A percentile compares a stretch with the other conserved stretches of the same genome.
These are phyloP conservation scores for Stagonosporopsis rhizophila DNA, from an alignment of 2,329 filamentous ascomycete species.

Conservation along the genomic window DNA sequence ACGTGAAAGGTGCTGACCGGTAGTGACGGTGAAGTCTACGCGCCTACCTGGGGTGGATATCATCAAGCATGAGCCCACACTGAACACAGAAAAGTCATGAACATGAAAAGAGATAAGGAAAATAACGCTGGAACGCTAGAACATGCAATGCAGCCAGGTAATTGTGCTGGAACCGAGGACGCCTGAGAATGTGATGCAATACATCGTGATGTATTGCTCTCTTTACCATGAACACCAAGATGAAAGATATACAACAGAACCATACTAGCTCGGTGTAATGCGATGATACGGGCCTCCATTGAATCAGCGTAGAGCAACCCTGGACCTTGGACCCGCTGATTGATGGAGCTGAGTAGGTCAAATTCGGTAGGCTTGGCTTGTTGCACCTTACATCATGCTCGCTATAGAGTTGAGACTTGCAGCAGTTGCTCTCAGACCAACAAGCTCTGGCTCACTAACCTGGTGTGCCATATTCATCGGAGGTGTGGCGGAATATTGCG, in stretches of 20 bases:
- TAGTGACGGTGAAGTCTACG: not conserved
- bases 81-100: not conserved
- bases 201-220: not conserved
- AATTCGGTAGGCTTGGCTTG: not conserved
- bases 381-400: conserved; percentile 41
- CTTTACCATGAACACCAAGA: not conserved
- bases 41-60: not conserved
- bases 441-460: conserved; percentile 46
- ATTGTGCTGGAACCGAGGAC: not conserved
- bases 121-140: conserved; percentile 9
- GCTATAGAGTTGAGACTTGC: conserved; percentile 45
- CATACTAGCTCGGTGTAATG: not conserved
- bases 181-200: not conserved
- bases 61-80: conserved; percentile 13
- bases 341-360: not conserved
- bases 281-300: too few species aligned
- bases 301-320: too few species aligned
- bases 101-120: not conserved
- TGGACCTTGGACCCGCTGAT: not conserved
- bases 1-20: conserved; percentile 1
- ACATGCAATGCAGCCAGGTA: not conserved
- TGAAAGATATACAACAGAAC: not conserved
- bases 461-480: conserved; percentile 31
- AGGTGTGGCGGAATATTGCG: conserved; percentile 20
- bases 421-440: conserved; percentile 42